Percentiles rank a stretch among this genome's conserved stretches.
Evolutionary conservation across 805 yeast species (phyloP).

Genomic region (Zygoascus bituminiphila): DNA sequence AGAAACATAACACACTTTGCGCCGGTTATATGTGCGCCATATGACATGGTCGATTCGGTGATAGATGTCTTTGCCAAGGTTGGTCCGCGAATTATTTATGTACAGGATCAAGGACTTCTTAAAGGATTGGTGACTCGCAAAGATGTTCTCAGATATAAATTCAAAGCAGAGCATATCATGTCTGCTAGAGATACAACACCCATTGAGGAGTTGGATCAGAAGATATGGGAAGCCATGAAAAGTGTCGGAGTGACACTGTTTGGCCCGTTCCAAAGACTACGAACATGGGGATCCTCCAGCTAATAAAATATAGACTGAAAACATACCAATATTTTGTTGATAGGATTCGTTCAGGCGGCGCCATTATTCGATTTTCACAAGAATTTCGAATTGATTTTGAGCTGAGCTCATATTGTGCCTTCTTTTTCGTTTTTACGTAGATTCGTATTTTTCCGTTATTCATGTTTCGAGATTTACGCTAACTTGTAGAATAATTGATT

Average conservation of each 20-base stretch:
- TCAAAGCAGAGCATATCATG: slow-evolving; percentile 11
- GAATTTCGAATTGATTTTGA: too few species aligned
- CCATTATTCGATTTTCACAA: too few species aligned
- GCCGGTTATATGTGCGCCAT: slow-evolving; percentile 51
- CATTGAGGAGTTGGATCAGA: slow-evolving; percentile 17
- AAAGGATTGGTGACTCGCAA: slow-evolving; percentile 80
- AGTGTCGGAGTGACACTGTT: slow-evolving; percentile 3
- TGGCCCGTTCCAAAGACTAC: neutral
- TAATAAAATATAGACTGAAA: too few species aligned
- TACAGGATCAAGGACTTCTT: slow-evolving; percentile 42
- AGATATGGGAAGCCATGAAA: slow-evolving; percentile 15
- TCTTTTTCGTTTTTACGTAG: too few species aligned
- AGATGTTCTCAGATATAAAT: slow-evolving; percentile 55
- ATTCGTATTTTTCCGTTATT: too few species aligned
- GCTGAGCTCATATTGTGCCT: too few species aligned
- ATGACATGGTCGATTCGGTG: slow-evolving; percentile 50
- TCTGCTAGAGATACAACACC: slow-evolving; percentile 11
- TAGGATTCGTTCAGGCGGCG: too few species aligned
- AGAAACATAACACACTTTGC: neutral
- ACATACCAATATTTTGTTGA: too few species aligned
- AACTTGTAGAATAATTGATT: too few species aligned
- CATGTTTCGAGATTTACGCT: too few species aligned
- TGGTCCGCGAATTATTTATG: slow-evolving; percentile 70
- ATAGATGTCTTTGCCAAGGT: slow-evolving; percentile 63
- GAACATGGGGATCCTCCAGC: neutral